A percentile compares a stretch with the other conserved stretches of the same genome.
These are phyloP conservation scores for Penicillium psychrofluorescens DNA, from an alignment of 495 filamentous ascomycete species.

Conservation along the genomic window DNA sequence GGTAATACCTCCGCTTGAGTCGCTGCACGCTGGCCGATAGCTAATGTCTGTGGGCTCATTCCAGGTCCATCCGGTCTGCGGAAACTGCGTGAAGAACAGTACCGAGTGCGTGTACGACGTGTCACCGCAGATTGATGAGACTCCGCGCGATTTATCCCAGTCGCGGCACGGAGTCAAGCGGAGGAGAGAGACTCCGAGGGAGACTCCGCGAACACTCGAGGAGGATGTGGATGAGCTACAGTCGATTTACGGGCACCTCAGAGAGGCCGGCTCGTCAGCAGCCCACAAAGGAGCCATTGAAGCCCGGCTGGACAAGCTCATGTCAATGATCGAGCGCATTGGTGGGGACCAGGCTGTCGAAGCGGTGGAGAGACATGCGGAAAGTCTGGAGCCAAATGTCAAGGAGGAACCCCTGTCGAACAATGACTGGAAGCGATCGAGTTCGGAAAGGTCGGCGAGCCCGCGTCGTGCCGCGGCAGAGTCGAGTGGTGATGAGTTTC, in stretches of 20 bases:
- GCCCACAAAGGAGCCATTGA: constrained; percentile 31
- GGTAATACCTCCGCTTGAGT: constrained; percentile 9
- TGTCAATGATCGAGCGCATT: constrained; percentile 38
- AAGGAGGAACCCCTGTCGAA: constrained; percentile 12
- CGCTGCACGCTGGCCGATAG: background rate
- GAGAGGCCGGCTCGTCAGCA: constrained; percentile 14
- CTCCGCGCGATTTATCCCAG: constrained; percentile 5
- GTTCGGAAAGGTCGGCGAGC: constrained; percentile 18
- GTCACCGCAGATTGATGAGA: constrained; percentile 19
- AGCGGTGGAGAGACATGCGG: constrained; percentile 13
- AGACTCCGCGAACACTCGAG: constrained; percentile 19
- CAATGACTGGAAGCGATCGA: constrained; percentile 9
- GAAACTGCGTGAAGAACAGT: constrained; percentile 39
- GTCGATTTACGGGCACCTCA: constrained; percentile 30
- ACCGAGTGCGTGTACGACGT: constrained; percentile 38
- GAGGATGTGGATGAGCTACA: constrained; percentile 31
- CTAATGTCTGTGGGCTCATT: background rate
- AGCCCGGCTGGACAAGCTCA: constrained; percentile 37
- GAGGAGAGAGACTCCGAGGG: constrained; percentile 26
- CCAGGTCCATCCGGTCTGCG: constrained; percentile 42
- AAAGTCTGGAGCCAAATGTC: constrained; percentile 14
- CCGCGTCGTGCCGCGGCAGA: constrained; percentile 27
- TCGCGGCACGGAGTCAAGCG: constrained; percentile 28
- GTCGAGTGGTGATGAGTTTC: constrained; percentile 38
- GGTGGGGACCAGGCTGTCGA: constrained; percentile 26